Percentiles rank a stretch among this genome's conserved stretches.
These are phyloP conservation scores for Fusarium secorum DNA, from an alignment of 2,329 filamentous ascomycete species.

Conservation along the genomic window DNA sequence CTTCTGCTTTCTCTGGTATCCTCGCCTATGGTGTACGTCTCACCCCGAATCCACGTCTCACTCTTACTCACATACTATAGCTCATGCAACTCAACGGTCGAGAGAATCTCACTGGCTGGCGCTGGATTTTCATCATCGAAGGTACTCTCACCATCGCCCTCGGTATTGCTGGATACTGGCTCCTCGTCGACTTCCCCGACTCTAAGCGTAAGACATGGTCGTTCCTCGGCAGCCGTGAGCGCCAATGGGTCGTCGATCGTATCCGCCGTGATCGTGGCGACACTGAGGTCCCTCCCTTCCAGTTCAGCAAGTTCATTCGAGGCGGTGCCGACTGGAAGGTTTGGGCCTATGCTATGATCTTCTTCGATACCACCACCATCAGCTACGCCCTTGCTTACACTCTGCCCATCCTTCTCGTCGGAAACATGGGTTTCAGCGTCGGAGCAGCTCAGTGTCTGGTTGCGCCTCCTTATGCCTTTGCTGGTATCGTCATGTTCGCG, in stretches of 20 bases:
- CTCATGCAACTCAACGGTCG: constrained; percentile 70
- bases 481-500: constrained; percentile 67
- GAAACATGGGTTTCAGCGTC: constrained; percentile 69
- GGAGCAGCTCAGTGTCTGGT: constrained; percentile 73
- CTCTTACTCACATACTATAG: constrained; percentile 34
- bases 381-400: constrained; percentile 82
- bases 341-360: constrained; percentile 68
- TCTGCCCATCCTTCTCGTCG: constrained; percentile 74
- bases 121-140: constrained; percentile 71
- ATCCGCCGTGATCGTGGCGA: constrained; percentile 68
- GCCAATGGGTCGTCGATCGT: constrained; percentile 60
- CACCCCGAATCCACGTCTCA: not conserved
- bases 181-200: constrained; percentile 72
- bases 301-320: constrained; percentile 55
- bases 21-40: constrained; percentile 70
- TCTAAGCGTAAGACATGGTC: constrained; percentile 58
- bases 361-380: constrained; percentile 73
- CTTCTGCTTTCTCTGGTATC: constrained; percentile 72
- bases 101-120: constrained; percentile 65
- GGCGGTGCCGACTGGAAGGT: constrained; percentile 63
- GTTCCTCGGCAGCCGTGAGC: constrained; percentile 62
- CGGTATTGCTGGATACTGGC: constrained; percentile 60
- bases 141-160: constrained; percentile 63
- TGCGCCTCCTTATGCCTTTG: constrained; percentile 73
- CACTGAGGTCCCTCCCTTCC: constrained; percentile 61